Evolutionary conservation across 2,329 filamentous ascomycete species (phyloP).

Genomic region (Pestalotiopsis sp.): DNA sequence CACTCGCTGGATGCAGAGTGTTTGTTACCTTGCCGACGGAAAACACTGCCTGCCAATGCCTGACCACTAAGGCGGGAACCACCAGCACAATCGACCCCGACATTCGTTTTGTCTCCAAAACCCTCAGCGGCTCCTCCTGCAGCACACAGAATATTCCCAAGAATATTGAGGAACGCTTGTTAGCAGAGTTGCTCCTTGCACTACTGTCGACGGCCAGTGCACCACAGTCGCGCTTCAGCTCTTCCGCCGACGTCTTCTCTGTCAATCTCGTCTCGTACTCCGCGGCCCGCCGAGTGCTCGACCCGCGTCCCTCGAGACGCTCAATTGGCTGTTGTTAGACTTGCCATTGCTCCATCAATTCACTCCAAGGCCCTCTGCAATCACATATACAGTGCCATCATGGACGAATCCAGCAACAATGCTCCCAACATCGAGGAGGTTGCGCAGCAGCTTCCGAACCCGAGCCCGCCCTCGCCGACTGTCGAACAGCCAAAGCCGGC

Average conservation of each 20-base stretch:
- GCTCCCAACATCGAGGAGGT: constrained; percentile 4
- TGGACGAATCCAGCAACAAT: constrained; percentile 9
- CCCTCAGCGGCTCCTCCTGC: background rate
- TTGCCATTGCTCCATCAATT: constrained; percentile 1
- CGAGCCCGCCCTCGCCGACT: constrained; percentile 8
- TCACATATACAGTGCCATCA: background rate
- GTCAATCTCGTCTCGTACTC: background rate
- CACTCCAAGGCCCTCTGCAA: background rate
- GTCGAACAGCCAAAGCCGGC: background rate
- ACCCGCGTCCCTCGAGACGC: background rate
- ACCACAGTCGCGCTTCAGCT: background rate
- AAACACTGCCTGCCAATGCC: background rate
- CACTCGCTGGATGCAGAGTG: background rate
- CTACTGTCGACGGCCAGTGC: background rate
- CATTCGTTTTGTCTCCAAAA: constrained; percentile 5
- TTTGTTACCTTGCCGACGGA: background rate
- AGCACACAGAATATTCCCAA: background rate
- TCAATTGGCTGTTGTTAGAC: background rate
- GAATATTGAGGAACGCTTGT: background rate
- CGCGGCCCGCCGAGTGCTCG: background rate
- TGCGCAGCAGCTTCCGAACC: constrained; percentile 1
- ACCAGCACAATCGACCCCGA: background rate
- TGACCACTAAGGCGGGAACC: background rate
- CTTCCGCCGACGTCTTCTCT: background rate
- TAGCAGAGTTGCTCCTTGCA: background rate